A percentile compares a stretch with the other conserved stretches of the same genome.
These are phyloP conservation scores for Cercophora scortea DNA, from an alignment of 495 filamentous ascomycete species.

Conservation along the genomic window DNA sequence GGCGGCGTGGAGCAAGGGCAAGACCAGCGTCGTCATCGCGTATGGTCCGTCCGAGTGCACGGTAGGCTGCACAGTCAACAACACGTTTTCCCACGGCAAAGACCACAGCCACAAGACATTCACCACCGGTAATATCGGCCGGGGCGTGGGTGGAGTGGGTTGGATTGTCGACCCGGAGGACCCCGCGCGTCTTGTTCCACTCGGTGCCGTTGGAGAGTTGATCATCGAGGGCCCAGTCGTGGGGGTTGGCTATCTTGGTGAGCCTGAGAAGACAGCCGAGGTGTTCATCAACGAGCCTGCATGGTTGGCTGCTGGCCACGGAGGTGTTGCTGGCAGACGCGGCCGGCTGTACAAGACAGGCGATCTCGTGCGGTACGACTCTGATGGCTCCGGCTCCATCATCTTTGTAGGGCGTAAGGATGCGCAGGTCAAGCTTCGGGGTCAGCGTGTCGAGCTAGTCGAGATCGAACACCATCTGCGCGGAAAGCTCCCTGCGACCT, in stretches of 20 bases:
- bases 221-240: conserved; percentile 54
- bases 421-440: conserved; percentile 58
- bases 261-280: conserved; percentile 32
- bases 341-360: conserved; percentile 62
- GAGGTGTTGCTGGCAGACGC: conserved; percentile 26
- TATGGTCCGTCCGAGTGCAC: conserved; percentile 54
- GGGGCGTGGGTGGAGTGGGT: conserved; percentile 30
- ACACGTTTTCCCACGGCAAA: conserved; percentile 19
- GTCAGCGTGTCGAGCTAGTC: conserved; percentile 57
- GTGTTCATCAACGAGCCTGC: conserved; percentile 43
- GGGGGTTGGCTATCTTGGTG: conserved; percentile 40
- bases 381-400: conserved; percentile 44
- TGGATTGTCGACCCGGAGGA: conserved; percentile 55
- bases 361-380: conserved; percentile 53
- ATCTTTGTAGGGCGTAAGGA: conserved; percentile 56
- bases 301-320: conserved; percentile 40
- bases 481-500: conserved; percentile 24
- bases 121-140: conserved; percentile 31
- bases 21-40: conserved; percentile 40
- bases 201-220: conserved; percentile 55
- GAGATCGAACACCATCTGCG: conserved; percentile 55
- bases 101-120: conserved; percentile 15
- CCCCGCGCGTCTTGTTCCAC: conserved; percentile 43
- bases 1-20: conserved; percentile 25
- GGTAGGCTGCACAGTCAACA: conserved; percentile 39